These are phyloP conservation scores for Albophoma yamanashiensis DNA, from an alignment of 2,329 filamentous ascomycete genomes.

Conservation along the genomic window DNA sequence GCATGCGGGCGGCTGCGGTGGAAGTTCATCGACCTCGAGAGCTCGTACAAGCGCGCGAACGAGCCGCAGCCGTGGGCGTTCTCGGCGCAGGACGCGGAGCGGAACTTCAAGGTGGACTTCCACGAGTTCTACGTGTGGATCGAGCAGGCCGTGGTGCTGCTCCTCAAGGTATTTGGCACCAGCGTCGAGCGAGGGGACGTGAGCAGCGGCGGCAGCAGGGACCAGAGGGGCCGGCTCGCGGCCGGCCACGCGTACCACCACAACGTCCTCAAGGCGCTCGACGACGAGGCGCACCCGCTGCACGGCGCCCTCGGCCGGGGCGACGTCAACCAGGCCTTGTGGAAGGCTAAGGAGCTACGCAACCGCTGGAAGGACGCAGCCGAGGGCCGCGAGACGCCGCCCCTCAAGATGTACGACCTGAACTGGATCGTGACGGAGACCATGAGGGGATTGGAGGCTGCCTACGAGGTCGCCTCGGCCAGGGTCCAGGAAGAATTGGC, in stretches of 20 bases:
- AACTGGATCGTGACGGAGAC: slow-evolving; percentile 47
- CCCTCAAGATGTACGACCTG: slow-evolving; percentile 50
- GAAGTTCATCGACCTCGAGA: slow-evolving; percentile 51
- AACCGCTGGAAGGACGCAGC: slow-evolving; percentile 65
- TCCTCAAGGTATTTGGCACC: slow-evolving; percentile 54
- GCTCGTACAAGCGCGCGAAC: slow-evolving; percentile 42
- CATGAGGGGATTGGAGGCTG: slow-evolving; percentile 47
- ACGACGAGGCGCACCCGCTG: slow-evolving; percentile 45
- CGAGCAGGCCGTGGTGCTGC: slow-evolving; percentile 57
- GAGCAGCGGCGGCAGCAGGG: slow-evolving; percentile 14
- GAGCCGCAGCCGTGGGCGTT: slow-evolving; percentile 23
- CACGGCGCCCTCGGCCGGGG: slow-evolving; percentile 42
- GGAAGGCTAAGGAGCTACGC: slow-evolving; percentile 56
- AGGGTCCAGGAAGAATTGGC: slow-evolving; percentile 32
- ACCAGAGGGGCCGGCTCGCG: not conserved
- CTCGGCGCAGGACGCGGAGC: slow-evolving; percentile 37
- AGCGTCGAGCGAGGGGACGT: slow-evolving; percentile 22
- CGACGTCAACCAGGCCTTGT: slow-evolving; percentile 46
- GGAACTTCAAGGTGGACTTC: slow-evolving; percentile 71
- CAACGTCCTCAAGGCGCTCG: slow-evolving; percentile 54
- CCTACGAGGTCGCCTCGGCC: slow-evolving; percentile 39
- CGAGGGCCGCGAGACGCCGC: slow-evolving; percentile 25
- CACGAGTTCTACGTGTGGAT: slow-evolving; percentile 67
- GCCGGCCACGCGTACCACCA: slow-evolving; percentile 51
- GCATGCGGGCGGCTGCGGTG: slow-evolving; percentile 50